phyloP scores from a whole-genome alignment of 1,284 basidiomycete genomes.

The Malassezia caprae region DNA sequence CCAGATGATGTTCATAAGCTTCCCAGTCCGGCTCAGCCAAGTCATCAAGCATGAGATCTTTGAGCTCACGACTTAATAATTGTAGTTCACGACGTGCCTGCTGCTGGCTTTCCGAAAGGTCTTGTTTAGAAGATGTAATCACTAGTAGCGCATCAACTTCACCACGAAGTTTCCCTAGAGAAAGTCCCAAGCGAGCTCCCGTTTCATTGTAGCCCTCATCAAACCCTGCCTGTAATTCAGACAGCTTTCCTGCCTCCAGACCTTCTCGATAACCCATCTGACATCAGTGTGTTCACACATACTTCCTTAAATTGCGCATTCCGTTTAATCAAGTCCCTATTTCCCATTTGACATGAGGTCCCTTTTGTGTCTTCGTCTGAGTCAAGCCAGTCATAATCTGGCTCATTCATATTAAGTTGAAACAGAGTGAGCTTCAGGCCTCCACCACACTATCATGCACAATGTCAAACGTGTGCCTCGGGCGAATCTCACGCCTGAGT shows the following conservation, averaged over 20 bases:
- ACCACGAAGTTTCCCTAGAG: conserved; percentile 63
- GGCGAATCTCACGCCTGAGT: not conserved
- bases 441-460: conserved; percentile 12
- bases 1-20: not conserved
- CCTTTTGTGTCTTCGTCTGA: conserved; percentile 10
- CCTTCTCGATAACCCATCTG: conserved; percentile 77
- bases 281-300: not conserved
- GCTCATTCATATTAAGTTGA: not conserved
- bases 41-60: not conserved
- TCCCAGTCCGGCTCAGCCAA: conserved; percentile 15
- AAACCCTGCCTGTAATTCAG: conserved; percentile 65
- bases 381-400: conserved; percentile 13
- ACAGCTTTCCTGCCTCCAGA: conserved; percentile 69
- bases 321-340: conserved; percentile 18
- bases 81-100: not conserved
- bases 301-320: conserved; percentile 17
- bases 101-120: not conserved
- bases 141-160: not conserved
- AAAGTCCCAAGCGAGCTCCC: conserved; percentile 62
- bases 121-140: not conserved
- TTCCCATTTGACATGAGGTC: conserved; percentile 9
- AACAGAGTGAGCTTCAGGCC: not conserved
- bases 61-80: not conserved
- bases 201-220: conserved; percentile 62
- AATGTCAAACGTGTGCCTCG: conserved; percentile 11